Base-by-base conservation (phyloP, 1,139 yeast genomes). In the Suhomyces bokatorum region DNA sequence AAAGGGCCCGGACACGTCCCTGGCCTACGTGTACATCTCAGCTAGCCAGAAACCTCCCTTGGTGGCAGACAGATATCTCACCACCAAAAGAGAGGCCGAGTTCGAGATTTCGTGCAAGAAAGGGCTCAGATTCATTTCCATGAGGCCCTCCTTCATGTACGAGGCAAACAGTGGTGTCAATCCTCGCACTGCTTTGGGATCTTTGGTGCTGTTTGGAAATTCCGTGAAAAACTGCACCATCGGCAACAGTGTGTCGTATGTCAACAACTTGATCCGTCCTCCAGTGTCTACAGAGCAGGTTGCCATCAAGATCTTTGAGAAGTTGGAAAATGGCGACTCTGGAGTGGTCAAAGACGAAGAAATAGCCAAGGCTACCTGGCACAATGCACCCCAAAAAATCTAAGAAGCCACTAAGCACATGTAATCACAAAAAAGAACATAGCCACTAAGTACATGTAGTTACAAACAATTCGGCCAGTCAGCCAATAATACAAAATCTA, bases 61-160 rank as follows among this genome's bases (percentile, higher is more conserved):
- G 24, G 70, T 87, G 2, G 93, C 95, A 1, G 58, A 69, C 0
- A 88, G 82, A 2, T 90, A 90, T 60, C 79, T 90, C 34, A 70
- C 73, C 13, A 81, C 95, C 24, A 90, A 90, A 58, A 69, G 96
- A 52, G 82, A 77, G 47, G 95, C 97, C 0, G 97, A 90, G 59
- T 63, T 63, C 27, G 83, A 77, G 52, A 65, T 87, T 38, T 52
- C 70, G 15, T 64, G 70, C 47, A 62, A 73, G 35, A 55, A 66
- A 2, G 64, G 66, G 8, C 66, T 88, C 14, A 73, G 95, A 46
- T 67, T 85, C 0, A 80, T 89, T 2, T 62, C 85, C 16, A 54
- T 87, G 62, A 73, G 97, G 50, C 97, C 97, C 0, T 95, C 95
- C 0, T 80, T 88, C 51, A 85, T 90, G 93, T 85, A 70, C 57